phyloP scores from a whole-genome alignment of 495 filamentous ascomycete genomes.

The Cairneyella variabilis region DNA sequence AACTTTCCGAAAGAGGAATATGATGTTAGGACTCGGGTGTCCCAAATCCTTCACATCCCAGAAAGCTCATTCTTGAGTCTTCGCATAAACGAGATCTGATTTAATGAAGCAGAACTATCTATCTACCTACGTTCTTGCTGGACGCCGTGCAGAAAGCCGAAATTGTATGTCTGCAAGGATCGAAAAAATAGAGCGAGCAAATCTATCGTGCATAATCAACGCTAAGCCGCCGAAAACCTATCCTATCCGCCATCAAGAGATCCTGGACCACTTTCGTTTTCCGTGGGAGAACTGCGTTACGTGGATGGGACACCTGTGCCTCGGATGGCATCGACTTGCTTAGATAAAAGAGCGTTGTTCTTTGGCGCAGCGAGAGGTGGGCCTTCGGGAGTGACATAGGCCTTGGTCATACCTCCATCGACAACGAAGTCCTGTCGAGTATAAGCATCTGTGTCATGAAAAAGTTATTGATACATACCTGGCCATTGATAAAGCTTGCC shows the following conservation, averaged over 20 bases:
- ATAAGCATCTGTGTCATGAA: conserved; percentile 8
- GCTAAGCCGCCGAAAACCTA: conserved; percentile 2
- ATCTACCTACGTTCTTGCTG: too few relatives aligned
- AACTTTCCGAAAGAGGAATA: too few relatives aligned
- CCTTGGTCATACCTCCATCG: conserved; percentile 95
- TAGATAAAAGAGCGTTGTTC: conserved; percentile 54
- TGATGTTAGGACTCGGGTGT: too few relatives aligned
- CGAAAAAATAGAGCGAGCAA: too few relatives aligned
- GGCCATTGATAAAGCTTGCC: conserved; percentile 86
- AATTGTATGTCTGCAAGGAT: too few relatives aligned
- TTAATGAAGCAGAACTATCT: too few relatives aligned
- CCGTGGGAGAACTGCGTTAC: too few relatives aligned
- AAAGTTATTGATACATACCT: conserved; percentile 21
- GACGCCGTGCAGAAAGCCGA: too few relatives aligned
- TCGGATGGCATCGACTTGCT: conserved; percentile 28
- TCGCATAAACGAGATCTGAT: too few relatives aligned
- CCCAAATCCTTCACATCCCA: too few relatives aligned
- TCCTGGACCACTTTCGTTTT: neutral
- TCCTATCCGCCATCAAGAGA: neutral
- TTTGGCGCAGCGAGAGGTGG: conserved; percentile 63
- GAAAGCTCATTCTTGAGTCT: too few relatives aligned
- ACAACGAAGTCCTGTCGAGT: conserved; percentile 77
- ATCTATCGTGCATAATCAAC: conserved; percentile 2
- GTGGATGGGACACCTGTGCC: conserved; percentile 22
- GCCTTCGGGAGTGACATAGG: conserved; percentile 91